Conservation (phyloP, 2,329 filamentous ascomycete species). For the Alternaria atra region DNA sequence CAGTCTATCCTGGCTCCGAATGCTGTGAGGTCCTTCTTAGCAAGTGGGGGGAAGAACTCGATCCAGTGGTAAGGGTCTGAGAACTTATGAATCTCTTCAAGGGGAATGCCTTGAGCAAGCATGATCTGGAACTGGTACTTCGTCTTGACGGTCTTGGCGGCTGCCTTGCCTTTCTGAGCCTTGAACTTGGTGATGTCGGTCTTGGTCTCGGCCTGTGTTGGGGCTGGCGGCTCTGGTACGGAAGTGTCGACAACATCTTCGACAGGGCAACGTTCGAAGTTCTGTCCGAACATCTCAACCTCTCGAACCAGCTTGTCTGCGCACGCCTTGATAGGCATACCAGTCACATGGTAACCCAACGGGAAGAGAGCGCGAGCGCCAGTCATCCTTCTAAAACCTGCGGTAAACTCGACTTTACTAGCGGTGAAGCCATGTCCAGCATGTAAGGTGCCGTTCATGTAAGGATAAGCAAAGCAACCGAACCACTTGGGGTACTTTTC, state of each 20-base stretch:
- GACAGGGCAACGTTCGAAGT: slow-evolving; percentile 76
- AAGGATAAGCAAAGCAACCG: slow-evolving; percentile 73
- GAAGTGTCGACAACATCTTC: slow-evolving; percentile 56
- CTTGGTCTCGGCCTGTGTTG: slow-evolving; percentile 71
- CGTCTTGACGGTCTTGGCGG: slow-evolving; percentile 86
- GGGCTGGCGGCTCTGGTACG: slow-evolving; percentile 62
- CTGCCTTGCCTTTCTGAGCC: slow-evolving; percentile 79
- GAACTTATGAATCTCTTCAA: slow-evolving; percentile 91
- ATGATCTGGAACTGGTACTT: slow-evolving; percentile 98
- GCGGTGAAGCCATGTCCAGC: slow-evolving; percentile 92
- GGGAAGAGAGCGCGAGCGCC: slow-evolving; percentile 89
- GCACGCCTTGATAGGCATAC: slow-evolving; percentile 93
- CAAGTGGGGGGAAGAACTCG: slow-evolving; percentile 86
- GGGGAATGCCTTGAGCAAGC: slow-evolving; percentile 86
- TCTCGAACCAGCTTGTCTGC: slow-evolving; percentile 94
- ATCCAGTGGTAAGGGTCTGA: slow-evolving; percentile 93
- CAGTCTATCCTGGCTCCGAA: slow-evolving; percentile 92
- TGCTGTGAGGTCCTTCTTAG: slow-evolving; percentile 79
- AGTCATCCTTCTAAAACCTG: slow-evolving; percentile 87
- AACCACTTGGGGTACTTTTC: slow-evolving; percentile 91
- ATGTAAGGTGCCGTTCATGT: slow-evolving; percentile 68
- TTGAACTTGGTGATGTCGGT: slow-evolving; percentile 91
- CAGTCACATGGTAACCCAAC: slow-evolving; percentile 94
- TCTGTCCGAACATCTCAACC: slow-evolving; percentile 84
- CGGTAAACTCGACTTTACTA: slow-evolving; percentile 91